Base-by-base conservation (phyloP, 2,329 filamentous ascomycete genomes). In the Pseudodiploospora longispora region DNA sequence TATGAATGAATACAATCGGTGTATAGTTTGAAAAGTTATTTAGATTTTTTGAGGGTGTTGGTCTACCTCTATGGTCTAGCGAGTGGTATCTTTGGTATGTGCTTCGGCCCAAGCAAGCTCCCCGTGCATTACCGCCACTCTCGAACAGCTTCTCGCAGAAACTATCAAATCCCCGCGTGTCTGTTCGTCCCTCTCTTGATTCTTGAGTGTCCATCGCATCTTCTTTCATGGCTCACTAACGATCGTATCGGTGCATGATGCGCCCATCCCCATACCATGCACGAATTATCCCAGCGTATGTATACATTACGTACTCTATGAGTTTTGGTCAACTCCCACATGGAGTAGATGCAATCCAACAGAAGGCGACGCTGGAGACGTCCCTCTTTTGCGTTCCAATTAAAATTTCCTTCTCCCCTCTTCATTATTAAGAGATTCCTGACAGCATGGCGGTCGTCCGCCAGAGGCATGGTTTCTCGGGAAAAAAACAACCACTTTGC, bases 251-350 rank as follows among this genome's bases (percentile, higher is more conserved):
- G 54, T 62, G 55, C 54, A 58, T 57, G 52, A 46, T 50, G 51
- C 36, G 39, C 47, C 49, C 41, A 53, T 43, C 51, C 52, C 50
- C 50, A 52, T 49, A 10, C 50, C 52, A 59, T 61, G 58, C 61
- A 63, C 59, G 50, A 52, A 64, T 64, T 65, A 64, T 58, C 58
- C 50, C 54, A 54, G 52, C 46, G 48, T 58, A 52, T 63, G 56
- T 65, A 66, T 63, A 65, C 63, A 65, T 66, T 64, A 58, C 52
- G 55, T 57, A 65, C 55, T 64, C 61, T 63, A 63, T 64, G 55
- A 54, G 52, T 55, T 56, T 47, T 51, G 47, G 50, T 47, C 48
- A 52, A 43, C 45, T 54, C 46, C 47, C 45, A 38, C 43, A 50
- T 51, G 44, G 46, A 53, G 55, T 59, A 60, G 57, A 55, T 56